Conservation (phyloP, 352 stramenopile genomes). For the Globisporangium nagaii region DNA sequence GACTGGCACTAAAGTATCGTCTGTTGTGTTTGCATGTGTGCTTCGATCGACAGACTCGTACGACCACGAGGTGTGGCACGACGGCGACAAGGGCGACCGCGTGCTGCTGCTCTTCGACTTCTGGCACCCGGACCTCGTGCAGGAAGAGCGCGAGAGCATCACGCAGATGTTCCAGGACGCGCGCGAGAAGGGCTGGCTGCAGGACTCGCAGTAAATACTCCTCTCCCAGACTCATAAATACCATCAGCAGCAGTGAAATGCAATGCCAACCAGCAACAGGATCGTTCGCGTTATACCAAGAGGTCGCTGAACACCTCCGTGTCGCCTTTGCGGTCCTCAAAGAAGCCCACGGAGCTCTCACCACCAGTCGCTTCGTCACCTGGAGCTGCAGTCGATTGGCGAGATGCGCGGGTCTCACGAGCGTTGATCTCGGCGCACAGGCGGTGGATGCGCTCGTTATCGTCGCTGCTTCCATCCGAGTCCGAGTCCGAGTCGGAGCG, state of each 20-base stretch:
- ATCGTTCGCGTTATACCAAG: background rate
- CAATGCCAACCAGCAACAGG: too few relatives aligned
- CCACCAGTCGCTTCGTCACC: too few relatives aligned
- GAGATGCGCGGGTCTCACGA: too few relatives aligned
- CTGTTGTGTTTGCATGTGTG: background rate
- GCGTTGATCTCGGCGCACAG: constrained; percentile 1
- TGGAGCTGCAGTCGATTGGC: too few relatives aligned
- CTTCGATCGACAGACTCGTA: constrained; percentile 43
- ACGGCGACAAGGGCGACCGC: constrained; percentile 52
- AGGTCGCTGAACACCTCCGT: constrained; percentile 8
- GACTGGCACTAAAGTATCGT: background rate
- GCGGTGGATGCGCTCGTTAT: background rate
- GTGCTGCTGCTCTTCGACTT: constrained; percentile 87
- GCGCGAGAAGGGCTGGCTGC: constrained; percentile 73
- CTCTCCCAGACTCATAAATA: background rate
- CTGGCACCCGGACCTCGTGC: constrained; percentile 64
- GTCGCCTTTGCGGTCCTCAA: constrained; percentile 9
- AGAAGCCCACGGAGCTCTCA: background rate
- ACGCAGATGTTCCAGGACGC: constrained; percentile 69
- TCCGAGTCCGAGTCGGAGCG: background rate
- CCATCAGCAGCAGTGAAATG: too few relatives aligned
- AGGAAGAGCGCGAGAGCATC: constrained; percentile 51
- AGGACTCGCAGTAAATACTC: constrained; percentile 31
- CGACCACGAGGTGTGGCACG: constrained; percentile 80
- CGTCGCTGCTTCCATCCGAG: background rate